phyloP scores from a whole-genome alignment of 768 basidiomycete genomes.

The Thelephora ganbajun region DNA sequence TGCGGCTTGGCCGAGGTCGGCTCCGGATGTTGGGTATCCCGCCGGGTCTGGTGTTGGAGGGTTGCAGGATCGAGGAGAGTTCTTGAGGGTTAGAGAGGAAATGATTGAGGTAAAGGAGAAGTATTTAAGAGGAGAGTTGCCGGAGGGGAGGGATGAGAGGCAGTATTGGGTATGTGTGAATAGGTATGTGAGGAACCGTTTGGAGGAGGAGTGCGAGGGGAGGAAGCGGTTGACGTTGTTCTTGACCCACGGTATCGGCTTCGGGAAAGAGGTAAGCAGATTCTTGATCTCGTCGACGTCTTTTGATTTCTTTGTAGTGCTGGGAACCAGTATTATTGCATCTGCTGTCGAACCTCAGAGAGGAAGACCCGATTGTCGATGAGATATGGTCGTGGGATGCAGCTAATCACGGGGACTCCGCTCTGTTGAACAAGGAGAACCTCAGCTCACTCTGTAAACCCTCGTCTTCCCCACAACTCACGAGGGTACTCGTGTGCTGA shows the following conservation, averaged over 20 bases:
- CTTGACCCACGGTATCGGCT: constrained; percentile 75
- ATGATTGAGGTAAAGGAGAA: constrained; percentile 20
- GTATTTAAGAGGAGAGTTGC: constrained; percentile 14
- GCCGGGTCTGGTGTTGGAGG: constrained; percentile 1
- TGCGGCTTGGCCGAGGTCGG: constrained; percentile 34
- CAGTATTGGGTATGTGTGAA: constrained; percentile 61
- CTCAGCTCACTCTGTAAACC: constrained; percentile 47
- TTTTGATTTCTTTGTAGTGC: constrained; percentile 28
- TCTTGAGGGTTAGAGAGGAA: constrained; percentile 12
- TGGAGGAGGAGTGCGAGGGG: constrained; percentile 9
- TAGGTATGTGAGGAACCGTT: constrained; percentile 38
- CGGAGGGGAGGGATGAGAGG: constrained; percentile 12
- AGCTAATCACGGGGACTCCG: constrained; percentile 74
- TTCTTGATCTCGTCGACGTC: too few species aligned
- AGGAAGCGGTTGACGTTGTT: constrained; percentile 51
- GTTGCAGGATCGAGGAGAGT: constrained; percentile 7
- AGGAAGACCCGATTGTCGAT: constrained; percentile 28
- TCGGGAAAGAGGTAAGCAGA: constrained; percentile 63
- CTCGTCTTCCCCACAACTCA: neutral
- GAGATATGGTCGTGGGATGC: constrained; percentile 78
- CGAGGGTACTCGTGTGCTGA: neutral
- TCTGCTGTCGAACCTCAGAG: constrained; percentile 32
- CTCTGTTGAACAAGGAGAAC: constrained; percentile 43
- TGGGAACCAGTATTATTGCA: constrained; percentile 59
- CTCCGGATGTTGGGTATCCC: constrained; percentile 14